Evolutionary conservation across 2,329 filamentous ascomycete species (phyloP).

Genomic region (Colletotrichum tabaci): DNA sequence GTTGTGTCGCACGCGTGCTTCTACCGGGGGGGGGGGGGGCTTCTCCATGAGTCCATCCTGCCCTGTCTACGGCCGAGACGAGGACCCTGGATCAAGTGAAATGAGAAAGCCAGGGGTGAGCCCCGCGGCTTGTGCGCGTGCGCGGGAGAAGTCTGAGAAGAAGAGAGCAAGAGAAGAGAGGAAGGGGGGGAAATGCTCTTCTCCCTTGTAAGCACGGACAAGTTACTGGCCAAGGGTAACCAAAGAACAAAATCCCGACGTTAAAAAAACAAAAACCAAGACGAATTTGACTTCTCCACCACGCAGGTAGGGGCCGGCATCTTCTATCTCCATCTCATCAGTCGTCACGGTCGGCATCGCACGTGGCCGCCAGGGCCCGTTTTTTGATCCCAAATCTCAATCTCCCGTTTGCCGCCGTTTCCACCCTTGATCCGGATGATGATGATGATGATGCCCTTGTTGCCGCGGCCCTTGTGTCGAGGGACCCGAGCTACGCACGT

Average conservation of each 20-base stretch:
- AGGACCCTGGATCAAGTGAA: constrained; percentile 36
- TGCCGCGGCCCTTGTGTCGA: neutral
- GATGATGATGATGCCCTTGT: constrained; percentile 6
- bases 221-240: too few relatives aligned
- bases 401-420: constrained; percentile 44
- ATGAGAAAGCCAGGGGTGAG: constrained; percentile 23
- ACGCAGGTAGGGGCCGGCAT: constrained; percentile 37
- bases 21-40: neutral
- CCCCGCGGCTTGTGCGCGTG: constrained; percentile 31
- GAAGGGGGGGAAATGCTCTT: neutral
- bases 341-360: constrained; percentile 41
- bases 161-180: constrained; percentile 16
- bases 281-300: constrained; percentile 31
- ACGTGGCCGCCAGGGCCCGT: constrained; percentile 50
- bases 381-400: constrained; percentile 49
- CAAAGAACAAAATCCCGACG: neutral
- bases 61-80: constrained; percentile 28
- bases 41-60: neutral
- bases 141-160: neutral
- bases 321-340: constrained; percentile 32
- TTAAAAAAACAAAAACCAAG: too few relatives aligned
- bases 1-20: constrained; percentile 20
- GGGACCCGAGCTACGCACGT: constrained; percentile 13
- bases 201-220: too few relatives aligned
- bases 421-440: constrained; percentile 23